A percentile compares a stretch with the other conserved stretches of the same genome.
Conservation (phyloP, 768 basidiomycete species). For the Peribolospora baueri region DNA sequence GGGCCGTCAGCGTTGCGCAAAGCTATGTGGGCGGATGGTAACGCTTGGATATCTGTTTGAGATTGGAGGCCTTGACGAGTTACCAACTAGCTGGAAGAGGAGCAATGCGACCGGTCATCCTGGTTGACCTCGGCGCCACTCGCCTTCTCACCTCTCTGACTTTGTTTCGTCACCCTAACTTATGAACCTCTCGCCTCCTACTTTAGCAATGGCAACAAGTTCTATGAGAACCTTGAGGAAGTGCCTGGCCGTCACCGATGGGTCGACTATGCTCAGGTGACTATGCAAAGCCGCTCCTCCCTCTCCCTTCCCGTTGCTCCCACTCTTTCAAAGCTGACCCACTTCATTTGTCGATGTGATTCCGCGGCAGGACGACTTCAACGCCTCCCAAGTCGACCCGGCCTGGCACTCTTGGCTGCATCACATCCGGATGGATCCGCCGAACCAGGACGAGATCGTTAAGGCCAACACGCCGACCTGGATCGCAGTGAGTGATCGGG, state of each 20-base stretch:
- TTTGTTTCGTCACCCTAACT: background rate
- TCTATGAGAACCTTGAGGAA: constrained; percentile 48
- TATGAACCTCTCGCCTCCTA: constrained; percentile 4
- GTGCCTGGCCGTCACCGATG: constrained; percentile 71
- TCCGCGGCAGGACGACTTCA: constrained; percentile 31
- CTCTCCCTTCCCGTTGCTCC: background rate
- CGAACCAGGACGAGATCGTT: constrained; percentile 47
- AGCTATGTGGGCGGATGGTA: too few relatives aligned
- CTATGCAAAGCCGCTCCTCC: background rate
- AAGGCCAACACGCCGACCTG: constrained; percentile 47
- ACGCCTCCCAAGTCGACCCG: constrained; percentile 79
- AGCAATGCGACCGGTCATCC: too few relatives aligned
- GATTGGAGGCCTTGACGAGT: too few relatives aligned
- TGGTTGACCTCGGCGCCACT: too few relatives aligned
- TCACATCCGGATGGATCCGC: constrained; percentile 67
- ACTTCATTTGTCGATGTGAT: background rate
- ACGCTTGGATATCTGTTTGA: too few relatives aligned
- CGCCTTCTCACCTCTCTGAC: background rate
- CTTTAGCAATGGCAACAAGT: constrained; percentile 67
- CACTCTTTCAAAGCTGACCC: background rate
- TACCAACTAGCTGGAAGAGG: background rate
- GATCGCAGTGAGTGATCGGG: constrained; percentile 41
- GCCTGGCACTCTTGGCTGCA: constrained; percentile 94
- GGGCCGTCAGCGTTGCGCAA: too few relatives aligned
- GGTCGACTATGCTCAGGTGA: constrained; percentile 76